Evolutionary conservation across 1,284 basidiomycete species (phyloP).

Genomic region (Chondrostereum purpureum): DNA sequence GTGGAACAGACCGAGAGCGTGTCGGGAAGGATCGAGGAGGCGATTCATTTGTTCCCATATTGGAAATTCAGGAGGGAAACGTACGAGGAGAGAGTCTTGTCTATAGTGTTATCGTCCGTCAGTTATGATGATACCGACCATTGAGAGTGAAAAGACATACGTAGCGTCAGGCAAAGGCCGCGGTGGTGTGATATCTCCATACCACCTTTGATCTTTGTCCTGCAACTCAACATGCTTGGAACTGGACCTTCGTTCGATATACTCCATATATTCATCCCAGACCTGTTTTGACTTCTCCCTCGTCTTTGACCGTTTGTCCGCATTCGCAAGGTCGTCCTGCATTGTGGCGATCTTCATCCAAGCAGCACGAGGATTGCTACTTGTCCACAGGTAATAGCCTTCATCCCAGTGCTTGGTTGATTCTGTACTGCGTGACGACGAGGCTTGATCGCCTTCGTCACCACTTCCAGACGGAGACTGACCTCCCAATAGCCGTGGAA

Average conservation of each 20-base stretch:
- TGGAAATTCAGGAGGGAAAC: constrained; percentile 35
- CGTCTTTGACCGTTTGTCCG: constrained; percentile 34
- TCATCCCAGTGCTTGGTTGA: constrained; percentile 58
- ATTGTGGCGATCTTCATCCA: constrained; percentile 55
- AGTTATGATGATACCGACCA: not conserved
- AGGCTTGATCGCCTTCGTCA: constrained; percentile 22
- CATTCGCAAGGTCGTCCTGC: constrained; percentile 45
- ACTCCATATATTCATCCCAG: constrained; percentile 43
- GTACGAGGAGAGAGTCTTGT: constrained; percentile 31
- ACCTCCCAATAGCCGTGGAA: constrained; percentile 37
- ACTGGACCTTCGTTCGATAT: constrained; percentile 25
- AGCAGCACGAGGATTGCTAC: constrained; percentile 43
- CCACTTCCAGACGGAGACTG: constrained; percentile 20
- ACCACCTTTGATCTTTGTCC: constrained; percentile 26
- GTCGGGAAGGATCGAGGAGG: constrained; percentile 42
- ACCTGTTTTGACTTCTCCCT: constrained; percentile 37
- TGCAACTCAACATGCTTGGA: constrained; percentile 9
- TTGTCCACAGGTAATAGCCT: constrained; percentile 70
- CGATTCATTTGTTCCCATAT: constrained; percentile 40
- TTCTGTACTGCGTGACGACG: constrained; percentile 14
- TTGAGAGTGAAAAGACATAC: constrained; percentile 23
- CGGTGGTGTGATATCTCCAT: constrained; percentile 32
- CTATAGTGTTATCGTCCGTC: constrained; percentile 19
- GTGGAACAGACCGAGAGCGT: constrained; percentile 38
- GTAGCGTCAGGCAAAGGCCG: constrained; percentile 28